A percentile compares a stretch with the other conserved stretches of the same genome.
Conservation (phyloP, 2,329 filamentous ascomycete species). For the Coniella lustricola region DNA sequence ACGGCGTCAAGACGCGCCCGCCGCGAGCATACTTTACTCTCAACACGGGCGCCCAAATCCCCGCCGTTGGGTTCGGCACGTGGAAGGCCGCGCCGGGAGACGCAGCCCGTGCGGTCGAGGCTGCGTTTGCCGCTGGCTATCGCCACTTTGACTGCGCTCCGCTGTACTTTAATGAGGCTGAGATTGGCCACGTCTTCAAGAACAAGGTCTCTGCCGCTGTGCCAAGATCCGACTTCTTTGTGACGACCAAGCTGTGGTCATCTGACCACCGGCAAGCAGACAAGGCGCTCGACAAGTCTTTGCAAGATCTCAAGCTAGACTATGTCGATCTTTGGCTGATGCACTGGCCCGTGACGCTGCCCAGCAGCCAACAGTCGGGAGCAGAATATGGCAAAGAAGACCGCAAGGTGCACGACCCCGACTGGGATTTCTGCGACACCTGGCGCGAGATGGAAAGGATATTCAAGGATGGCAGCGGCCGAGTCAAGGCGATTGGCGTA, state of each 20-base stretch:
- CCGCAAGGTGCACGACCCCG: background rate
- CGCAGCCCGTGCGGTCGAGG: constrained; percentile 22
- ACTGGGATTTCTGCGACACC: constrained; percentile 25
- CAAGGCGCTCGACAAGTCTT: constrained; percentile 35
- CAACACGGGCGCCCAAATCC: constrained; percentile 3
- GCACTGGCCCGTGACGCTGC: constrained; percentile 39
- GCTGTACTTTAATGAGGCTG: constrained; percentile 24
- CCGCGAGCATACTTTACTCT: background rate
- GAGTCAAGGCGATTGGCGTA: constrained; percentile 39
- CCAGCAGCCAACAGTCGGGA: constrained; percentile 1
- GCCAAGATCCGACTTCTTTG: constrained; percentile 28
- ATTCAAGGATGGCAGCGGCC: constrained; percentile 31
- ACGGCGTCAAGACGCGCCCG: background rate
- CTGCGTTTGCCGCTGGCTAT: constrained; percentile 41
- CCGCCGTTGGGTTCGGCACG: constrained; percentile 6
- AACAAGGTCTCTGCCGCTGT: constrained; percentile 26
- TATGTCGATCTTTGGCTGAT: constrained; percentile 48
- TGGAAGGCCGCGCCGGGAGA: constrained; percentile 12
- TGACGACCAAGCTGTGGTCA: constrained; percentile 33
- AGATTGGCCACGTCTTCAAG: constrained; percentile 20
- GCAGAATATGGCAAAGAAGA: constrained; percentile 7
- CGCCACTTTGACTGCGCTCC: constrained; percentile 44
- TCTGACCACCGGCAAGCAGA: constrained; percentile 23
- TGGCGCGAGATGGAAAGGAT: constrained; percentile 44
- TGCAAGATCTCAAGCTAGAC: constrained; percentile 37